Evolutionary conservation across 2,329 filamentous ascomycete species (phyloP).

Genomic region (Metarhizium rileyi): DNA sequence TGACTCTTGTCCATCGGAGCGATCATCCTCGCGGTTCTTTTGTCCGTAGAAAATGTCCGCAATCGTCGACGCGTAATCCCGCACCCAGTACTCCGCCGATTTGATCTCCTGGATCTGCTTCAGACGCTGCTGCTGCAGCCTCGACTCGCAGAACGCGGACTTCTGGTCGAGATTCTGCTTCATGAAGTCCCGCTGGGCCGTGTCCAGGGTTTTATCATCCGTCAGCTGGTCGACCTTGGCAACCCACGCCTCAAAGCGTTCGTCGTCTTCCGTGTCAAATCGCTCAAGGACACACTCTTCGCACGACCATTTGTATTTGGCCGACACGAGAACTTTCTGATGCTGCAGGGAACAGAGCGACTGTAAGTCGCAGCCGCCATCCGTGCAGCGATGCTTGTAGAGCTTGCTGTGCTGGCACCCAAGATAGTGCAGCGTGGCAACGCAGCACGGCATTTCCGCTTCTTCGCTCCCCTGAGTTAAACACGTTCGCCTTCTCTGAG

Average conservation of each 20-base stretch:
- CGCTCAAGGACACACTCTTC: slow-evolving; percentile 15
- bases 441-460: slow-evolving; percentile 19
- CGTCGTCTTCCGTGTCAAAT: slow-evolving; percentile 5
- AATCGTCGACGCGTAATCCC: background rate
- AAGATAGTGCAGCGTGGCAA: slow-evolving; percentile 16
- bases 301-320: slow-evolving; percentile 19
- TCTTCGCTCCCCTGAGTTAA: no score
- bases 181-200: background rate
- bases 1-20: background rate
- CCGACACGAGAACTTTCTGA: slow-evolving; percentile 13
- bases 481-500: no score
- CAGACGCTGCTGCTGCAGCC: background rate
- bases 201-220: background rate
- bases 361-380: slow-evolving; percentile 10
- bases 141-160: background rate
- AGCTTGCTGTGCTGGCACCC: slow-evolving; percentile 18
- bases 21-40: background rate
- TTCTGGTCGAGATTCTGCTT: background rate
- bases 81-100: background rate
- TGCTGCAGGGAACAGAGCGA: slow-evolving; percentile 11
- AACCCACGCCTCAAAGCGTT: slow-evolving; percentile 8
- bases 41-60: background rate
- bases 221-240: background rate
- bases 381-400: slow-evolving; percentile 19
- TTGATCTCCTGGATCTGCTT: background rate